Evolutionary conservation across 2,329 filamentous ascomycete species (phyloP).

Genomic region (Daldinia eschscholtzii): DNA sequence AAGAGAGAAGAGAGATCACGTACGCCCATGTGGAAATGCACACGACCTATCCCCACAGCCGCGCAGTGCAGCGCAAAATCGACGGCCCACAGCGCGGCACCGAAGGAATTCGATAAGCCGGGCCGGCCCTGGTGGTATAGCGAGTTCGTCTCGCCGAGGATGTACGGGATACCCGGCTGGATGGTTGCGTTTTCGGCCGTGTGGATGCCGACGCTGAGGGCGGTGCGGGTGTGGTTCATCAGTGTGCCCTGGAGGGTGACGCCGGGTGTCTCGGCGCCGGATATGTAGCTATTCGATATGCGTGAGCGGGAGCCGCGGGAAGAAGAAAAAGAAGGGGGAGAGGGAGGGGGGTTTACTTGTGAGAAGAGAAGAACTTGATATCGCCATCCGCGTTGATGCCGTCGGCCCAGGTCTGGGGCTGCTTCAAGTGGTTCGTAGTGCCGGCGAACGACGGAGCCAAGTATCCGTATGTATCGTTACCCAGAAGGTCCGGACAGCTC

Average conservation of each 20-base stretch:
- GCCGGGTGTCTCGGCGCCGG: constrained; percentile 68
- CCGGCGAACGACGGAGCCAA: constrained; percentile 71
- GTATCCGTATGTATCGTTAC: constrained; percentile 60
- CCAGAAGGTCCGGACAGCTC: constrained; percentile 64
- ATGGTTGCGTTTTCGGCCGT: constrained; percentile 61
- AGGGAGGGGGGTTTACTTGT: constrained; percentile 63
- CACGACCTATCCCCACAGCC: constrained; percentile 65
- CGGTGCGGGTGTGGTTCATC: constrained; percentile 71
- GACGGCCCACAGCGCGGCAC: constrained; percentile 73
- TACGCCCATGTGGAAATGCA: constrained; percentile 72
- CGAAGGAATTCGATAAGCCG: constrained; percentile 73
- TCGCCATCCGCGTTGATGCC: constrained; percentile 63
- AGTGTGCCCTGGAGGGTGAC: constrained; percentile 72
- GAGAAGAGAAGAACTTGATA: constrained; percentile 67
- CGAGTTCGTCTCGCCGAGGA: constrained; percentile 72
- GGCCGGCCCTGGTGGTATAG: constrained; percentile 72
- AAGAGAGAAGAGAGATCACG: not conserved
- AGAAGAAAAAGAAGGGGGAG: too few species aligned
- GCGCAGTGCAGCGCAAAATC: constrained; percentile 73
- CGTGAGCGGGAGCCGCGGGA: not conserved
- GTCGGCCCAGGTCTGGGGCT: constrained; percentile 63
- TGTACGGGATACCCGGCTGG: constrained; percentile 61
- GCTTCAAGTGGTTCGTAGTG: constrained; percentile 63
- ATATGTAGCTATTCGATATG: constrained; percentile 66
- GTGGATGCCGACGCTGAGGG: constrained; percentile 62